Evolutionary conservation across 2,329 filamentous ascomycete genomes (phyloP).

Genomic region (Neobulgaria alba): DNA sequence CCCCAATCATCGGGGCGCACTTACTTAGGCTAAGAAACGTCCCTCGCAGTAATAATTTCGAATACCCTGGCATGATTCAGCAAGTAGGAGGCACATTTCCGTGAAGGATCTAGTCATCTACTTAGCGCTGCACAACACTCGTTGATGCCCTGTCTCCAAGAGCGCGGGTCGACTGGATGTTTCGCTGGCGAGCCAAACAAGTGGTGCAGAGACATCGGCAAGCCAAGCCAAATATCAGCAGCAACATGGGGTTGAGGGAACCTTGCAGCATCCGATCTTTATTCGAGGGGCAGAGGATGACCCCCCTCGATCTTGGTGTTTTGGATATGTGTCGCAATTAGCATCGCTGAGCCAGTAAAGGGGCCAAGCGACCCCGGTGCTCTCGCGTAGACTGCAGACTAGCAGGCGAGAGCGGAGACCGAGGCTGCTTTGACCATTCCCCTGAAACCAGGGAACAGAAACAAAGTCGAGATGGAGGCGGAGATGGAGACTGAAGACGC

Average conservation of each 20-base stretch:
- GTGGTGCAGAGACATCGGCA: background rate
- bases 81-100: no score
- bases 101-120: no score
- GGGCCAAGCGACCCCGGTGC: no score
- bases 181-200: background rate
- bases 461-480: no score
- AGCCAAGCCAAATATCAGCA: background rate
- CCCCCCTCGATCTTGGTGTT: background rate
- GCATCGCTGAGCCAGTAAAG: background rate
- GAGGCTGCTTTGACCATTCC: no score
- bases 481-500: no score
- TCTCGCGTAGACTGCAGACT: no score
- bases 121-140: background rate
- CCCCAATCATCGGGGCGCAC: background rate
- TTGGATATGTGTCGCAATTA: background rate
- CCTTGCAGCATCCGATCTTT: background rate
- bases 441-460: no score
- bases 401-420: no score
- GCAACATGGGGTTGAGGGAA: background rate
- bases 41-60: no score
- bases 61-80: no score
- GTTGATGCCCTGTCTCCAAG: background rate
- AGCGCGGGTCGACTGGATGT: background rate
- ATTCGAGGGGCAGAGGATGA: background rate
- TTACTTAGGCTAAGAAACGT: no score